Evolutionary conservation across 116 monocot genomes (phyloP), one percentile per base, ranked within the genome.

Genomic region (Phalaenopsis hybrid): DNA sequence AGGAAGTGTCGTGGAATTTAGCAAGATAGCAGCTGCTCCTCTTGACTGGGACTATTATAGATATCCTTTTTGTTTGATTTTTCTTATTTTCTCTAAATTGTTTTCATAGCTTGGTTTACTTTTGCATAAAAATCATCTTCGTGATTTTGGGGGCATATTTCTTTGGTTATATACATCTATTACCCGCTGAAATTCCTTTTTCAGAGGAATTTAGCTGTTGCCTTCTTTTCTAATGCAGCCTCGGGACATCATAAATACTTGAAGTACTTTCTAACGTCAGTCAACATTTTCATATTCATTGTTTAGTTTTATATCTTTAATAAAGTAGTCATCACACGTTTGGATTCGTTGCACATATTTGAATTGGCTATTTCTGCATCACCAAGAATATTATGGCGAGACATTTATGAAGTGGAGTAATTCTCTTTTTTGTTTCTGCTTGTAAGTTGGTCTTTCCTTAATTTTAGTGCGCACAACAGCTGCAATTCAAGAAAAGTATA

Each of bases 11-110:
- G 88, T 95, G 28, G 99, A 99, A 58, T 92, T 93, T 83, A 99
- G 98, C 87, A 99, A 99, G 88, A 86, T 99, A 86, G 93, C 99
- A 41, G 99, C 95, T 23, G 90, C 88, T 23, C 88, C 99, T 4
- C 89, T 93, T 79, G 93, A 93, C 79, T 99, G 95, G 99, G 99
- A 99, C 49, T 99, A 99, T 77, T 92, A 93, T 57, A 93, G 92
- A 99, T 98, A 95, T 98, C 98, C 98, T 98, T 98, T 80, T n/a
- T 67, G 10, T 23, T 65, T 25, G 10, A 8, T 28, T 67, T 28
- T 28, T 11, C 5, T 67, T 67, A 28, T 9, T 25, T 67, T 67
- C 7, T 67, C 25, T 67, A 67, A 67, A 67, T 28, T 23, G 8
- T 67, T 55, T 3, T 67, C 8, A 31, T 67, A 67, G 25, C 67